Conservation (phyloP, 23 red algal species). For the Agarophyton chilense region DNA sequence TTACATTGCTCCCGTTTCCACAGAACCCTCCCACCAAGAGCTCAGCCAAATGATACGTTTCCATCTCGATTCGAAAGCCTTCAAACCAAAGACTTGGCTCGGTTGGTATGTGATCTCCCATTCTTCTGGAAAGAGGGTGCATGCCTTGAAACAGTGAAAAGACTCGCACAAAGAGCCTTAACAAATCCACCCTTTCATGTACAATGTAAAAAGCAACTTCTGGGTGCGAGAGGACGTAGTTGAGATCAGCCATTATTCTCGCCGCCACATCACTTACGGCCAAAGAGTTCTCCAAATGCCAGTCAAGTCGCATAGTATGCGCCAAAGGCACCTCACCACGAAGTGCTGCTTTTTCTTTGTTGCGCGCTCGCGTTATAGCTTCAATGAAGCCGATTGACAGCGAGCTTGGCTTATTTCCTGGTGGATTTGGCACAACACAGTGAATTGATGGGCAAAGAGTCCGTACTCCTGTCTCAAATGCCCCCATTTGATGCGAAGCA, state of each 20-base stretch:
- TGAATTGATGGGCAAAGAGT: neutral
- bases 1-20: neutral
- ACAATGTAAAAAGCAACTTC: conserved; percentile 66
- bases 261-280: neutral
- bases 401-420: no score
- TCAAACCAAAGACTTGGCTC: conserved; percentile 42
- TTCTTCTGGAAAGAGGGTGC: conserved; percentile 44
- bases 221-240: conserved; percentile 77
- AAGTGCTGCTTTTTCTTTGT: neutral
- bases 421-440: neutral
- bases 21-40: conserved; percentile 67
- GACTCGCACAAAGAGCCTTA: conserved; percentile 59
- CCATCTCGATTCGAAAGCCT: conserved; percentile 63
- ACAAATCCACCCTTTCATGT: conserved; percentile 39
- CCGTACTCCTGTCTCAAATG: conserved; percentile 34
- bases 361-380: neutral
- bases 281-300: neutral
- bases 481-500: neutral
- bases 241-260: conserved; percentile 78
- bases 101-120: conserved; percentile 55
- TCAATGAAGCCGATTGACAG: neutral
- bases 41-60: conserved; percentile 66
- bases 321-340: conserved; percentile 8
- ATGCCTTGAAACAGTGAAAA: conserved; percentile 72
- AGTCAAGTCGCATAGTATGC: conserved; percentile 54